Conservation (phyloP, 2,329 filamentous ascomycete genomes). For the Sporothrix phasma region DNA sequence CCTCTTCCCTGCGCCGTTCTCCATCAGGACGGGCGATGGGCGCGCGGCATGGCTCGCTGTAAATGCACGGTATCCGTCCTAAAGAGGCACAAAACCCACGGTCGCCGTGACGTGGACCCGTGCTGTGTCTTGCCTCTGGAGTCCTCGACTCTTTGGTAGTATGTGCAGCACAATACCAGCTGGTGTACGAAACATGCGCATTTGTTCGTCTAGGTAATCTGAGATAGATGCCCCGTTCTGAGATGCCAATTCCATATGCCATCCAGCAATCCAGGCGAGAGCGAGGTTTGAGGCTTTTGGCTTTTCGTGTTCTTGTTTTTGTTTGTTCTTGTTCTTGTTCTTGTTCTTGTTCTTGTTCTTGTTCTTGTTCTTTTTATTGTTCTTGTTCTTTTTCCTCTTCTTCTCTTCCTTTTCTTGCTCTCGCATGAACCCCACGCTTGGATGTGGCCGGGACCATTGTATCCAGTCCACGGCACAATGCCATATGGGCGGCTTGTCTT, state of each 20-base stretch:
- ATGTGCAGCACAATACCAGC: not conserved
- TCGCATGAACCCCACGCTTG: not conserved
- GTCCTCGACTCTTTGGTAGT: too few relatives aligned
- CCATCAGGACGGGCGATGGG: not conserved
- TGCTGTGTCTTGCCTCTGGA: too few relatives aligned
- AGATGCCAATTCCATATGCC: not conserved
- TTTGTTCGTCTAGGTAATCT: not conserved
- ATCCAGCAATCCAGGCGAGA: too few relatives aligned
- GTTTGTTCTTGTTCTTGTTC: too few relatives aligned
- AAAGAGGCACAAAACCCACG: not conserved
- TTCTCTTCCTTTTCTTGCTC: too few relatives aligned
- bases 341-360: too few relatives aligned
- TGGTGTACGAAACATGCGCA: too few relatives aligned
- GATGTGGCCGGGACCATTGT: not conserved
- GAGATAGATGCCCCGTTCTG: too few relatives aligned
- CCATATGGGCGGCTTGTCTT: not conserved
- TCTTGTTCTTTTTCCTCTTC: too few relatives aligned
- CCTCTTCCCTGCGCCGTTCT: not conserved
- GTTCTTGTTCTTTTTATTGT: too few relatives aligned
- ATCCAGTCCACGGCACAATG: not conserved
- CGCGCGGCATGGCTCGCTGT: slow-evolving; percentile 1
- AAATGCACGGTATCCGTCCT: slow-evolving; percentile 1
- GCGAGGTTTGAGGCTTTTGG: too few relatives aligned
- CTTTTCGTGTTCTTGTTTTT: too few relatives aligned
- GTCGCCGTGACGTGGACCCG: not conserved